Evolutionary conservation across 2,329 filamentous ascomycete species (phyloP).

Genomic region (Elsinoe ampelina): DNA sequence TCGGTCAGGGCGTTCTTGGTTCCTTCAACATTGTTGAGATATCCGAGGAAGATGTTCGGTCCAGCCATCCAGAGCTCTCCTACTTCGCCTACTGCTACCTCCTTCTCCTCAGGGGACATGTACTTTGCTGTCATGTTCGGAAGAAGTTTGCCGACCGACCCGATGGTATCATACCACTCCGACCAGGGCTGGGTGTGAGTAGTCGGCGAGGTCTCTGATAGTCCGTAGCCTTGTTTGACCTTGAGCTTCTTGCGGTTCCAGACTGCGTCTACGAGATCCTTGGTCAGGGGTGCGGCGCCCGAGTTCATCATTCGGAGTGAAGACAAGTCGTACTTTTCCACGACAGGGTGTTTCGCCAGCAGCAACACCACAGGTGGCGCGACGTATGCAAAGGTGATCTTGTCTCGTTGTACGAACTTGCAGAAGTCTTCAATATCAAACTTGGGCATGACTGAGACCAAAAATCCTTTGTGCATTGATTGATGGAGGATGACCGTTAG

Average conservation of each 20-base stretch:
- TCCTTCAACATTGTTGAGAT: conserved; percentile 62
- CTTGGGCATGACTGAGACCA: conserved; percentile 62
- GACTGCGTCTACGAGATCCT: conserved; percentile 67
- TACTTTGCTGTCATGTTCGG: conserved; percentile 76
- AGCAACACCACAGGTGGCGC: conserved; percentile 77
- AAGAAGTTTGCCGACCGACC: conserved; percentile 66
- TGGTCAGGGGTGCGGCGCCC: conserved; percentile 75
- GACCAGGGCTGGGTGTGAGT: conserved; percentile 62
- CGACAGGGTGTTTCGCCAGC: conserved; percentile 67
- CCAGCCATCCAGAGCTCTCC: conserved; percentile 61
- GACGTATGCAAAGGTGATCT: conserved; percentile 69
- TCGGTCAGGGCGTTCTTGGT: conserved; percentile 61
- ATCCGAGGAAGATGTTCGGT: conserved; percentile 72
- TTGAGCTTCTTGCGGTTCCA: conserved; percentile 65
- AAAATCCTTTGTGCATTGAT: conserved; percentile 55
- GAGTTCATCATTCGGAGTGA: conserved; percentile 76
- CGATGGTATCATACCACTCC: conserved; percentile 67
- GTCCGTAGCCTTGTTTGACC: conserved; percentile 86
- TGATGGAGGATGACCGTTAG: conserved; percentile 65
- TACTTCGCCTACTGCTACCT: conserved; percentile 52
- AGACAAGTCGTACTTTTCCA: conserved; percentile 72
- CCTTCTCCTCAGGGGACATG: conserved; percentile 52
- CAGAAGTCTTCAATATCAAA: conserved; percentile 80
- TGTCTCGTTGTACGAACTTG: conserved; percentile 61
- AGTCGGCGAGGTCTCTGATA: conserved; percentile 77